Base-by-base conservation (phyloP, 306 rosid genomes). In the Spatholobus suberectus region DNA sequence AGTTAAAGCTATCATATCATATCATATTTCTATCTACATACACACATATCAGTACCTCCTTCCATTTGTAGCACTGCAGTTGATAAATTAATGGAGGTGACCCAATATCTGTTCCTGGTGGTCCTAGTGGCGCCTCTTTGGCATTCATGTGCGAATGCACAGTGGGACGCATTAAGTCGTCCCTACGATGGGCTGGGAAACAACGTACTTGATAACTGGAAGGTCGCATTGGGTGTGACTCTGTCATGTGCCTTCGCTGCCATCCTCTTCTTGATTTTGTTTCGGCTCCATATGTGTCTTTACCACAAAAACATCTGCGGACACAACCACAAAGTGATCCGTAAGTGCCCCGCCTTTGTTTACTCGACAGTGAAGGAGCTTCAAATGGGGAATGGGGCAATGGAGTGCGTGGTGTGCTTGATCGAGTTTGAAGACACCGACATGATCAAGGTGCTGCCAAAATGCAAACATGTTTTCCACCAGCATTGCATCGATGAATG, bases 341-440 rank as follows among this genome's bases (percentile, higher is more conserved):
- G 83, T 2, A 57, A 70, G 5, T 88, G 88, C 12, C 93, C 95
- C 1, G 43, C 84, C 15, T 21, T 92, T 17, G 58, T 52, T 1
- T 89, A 86, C 75, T 89, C 97, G 2, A 70, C 77, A 1, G 86
- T 87, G 11, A 92, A 89, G 82, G 87, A 83, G 4, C 87, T 82
- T 40, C 75, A 76, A 38, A 82, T 88, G 38, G 93, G 92, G 1
- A 81, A 83, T 24, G 83, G 38, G 0, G 58, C 85, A 9, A 5
- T 86, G 1, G 91, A 89, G 18, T 91, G 93, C 37, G 93, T 88
- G 1, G 93, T 91, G 23, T 91, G 96, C 75, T 61, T 91, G 41
- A 54, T 43, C 79, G 91, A 91, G 85, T 91, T 89, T 55, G 76
- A 66, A 6, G 85, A 85, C 49, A 11, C 3, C 32, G 89, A 91